These are phyloP conservation scores for Eimeria sp. DNA, from an alignment of 169 alveolate genomes.

Conservation along the genomic window DNA sequence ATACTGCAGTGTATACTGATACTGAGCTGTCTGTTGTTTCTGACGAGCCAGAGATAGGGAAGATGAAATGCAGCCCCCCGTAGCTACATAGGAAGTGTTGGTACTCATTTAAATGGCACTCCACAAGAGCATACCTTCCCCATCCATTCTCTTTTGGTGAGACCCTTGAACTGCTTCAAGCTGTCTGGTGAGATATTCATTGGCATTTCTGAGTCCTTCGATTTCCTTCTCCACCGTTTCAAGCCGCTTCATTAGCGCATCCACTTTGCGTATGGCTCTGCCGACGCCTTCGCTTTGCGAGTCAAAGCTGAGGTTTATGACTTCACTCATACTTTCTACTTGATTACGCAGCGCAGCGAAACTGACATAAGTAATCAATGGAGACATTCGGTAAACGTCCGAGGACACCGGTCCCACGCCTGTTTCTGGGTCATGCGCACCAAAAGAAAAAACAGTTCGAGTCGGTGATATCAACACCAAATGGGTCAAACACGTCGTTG, in stretches of 20 bases:
- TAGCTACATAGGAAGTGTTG: not conserved
- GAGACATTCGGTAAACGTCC: slow-evolving; percentile 76
- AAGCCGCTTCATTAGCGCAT: slow-evolving; percentile 50
- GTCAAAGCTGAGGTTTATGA: slow-evolving; percentile 55
- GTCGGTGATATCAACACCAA: slow-evolving; percentile 46
- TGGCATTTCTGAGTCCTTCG: slow-evolving; percentile 52
- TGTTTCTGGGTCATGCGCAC: slow-evolving; percentile 68
- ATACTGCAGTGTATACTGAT: not conserved
- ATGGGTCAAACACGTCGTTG: slow-evolving; percentile 13
- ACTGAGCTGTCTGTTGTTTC: not conserved
- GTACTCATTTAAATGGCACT: not conserved
- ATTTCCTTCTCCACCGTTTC: slow-evolving; percentile 39
- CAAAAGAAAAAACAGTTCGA: slow-evolving; percentile 71
- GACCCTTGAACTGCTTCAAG: slow-evolving; percentile 18
- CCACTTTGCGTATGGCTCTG: slow-evolving; percentile 59
- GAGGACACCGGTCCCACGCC: slow-evolving; percentile 56
- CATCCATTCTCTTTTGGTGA: not conserved
- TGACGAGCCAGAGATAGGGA: not conserved
- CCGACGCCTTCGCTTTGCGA: slow-evolving; percentile 69
- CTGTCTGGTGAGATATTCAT: slow-evolving; percentile 54
- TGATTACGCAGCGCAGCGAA: slow-evolving; percentile 77
- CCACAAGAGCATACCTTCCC: not conserved
- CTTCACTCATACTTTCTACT: slow-evolving; percentile 71
- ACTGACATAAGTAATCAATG: slow-evolving; percentile 72
- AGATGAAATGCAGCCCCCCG: not conserved